A percentile compares a stretch with the other conserved stretches of the same genome.
phyloP scores from a whole-genome alignment of 495 filamentous ascomycete genomes.

The Aspergillus nidulans region DNA sequence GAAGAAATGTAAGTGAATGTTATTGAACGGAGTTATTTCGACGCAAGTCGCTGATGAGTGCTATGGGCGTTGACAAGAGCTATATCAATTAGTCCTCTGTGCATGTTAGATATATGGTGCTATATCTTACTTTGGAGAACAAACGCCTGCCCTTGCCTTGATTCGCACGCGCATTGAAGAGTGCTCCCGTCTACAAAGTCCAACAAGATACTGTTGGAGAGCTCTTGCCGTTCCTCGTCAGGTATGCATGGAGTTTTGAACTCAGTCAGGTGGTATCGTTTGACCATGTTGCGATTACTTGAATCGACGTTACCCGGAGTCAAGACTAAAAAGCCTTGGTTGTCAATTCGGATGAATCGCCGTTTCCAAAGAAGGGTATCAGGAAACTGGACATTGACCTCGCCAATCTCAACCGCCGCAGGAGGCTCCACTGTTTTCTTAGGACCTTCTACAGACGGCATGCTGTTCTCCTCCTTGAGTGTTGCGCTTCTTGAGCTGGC shows the following conservation, averaged over 20 bases:
- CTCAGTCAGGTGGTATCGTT: conserved; percentile 75
- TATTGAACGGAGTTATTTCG: conserved; percentile 13
- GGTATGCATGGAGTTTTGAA: conserved; percentile 74
- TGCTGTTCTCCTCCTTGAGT: conserved; percentile 59
- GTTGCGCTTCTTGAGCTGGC: conserved; percentile 51
- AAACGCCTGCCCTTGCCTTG: conserved; percentile 63
- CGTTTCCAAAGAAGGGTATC: conserved; percentile 92
- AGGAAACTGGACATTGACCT: conserved; percentile 91
- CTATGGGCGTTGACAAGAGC: conserved; percentile 18
- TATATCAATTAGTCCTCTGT: conserved; percentile 13
- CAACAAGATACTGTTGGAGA: conserved; percentile 80
- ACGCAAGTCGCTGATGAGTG: conserved; percentile 11
- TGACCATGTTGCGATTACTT: conserved; percentile 53
- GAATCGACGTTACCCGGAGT: conserved; percentile 48
- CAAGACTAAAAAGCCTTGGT: conserved; percentile 70
- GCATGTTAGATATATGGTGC: neutral
- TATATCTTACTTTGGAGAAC: conserved; percentile 59
- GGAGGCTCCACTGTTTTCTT: conserved; percentile 27
- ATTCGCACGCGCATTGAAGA: conserved; percentile 82
- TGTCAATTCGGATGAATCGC: conserved; percentile 72
- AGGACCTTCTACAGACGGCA: conserved; percentile 31
- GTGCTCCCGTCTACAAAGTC: conserved; percentile 80
- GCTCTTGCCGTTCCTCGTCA: conserved; percentile 82
- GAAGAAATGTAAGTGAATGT: conserved; percentile 12
- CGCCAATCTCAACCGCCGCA: conserved; percentile 65